phyloP scores from a whole-genome alignment of 805 yeast species.

The Candida ulmi region DNA sequence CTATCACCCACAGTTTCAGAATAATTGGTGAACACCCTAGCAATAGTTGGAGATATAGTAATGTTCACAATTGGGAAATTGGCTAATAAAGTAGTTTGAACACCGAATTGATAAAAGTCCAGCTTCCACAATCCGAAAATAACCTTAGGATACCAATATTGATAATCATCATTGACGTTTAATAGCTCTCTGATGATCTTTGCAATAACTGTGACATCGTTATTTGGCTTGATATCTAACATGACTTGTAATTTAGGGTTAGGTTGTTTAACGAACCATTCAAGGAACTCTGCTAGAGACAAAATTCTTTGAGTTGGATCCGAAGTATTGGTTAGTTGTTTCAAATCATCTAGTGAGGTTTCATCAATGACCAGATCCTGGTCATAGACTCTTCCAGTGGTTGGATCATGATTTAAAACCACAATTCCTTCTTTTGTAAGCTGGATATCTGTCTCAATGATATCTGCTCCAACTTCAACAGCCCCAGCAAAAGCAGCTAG shows the following conservation, averaged over 20 bases:
- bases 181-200: constrained; percentile 32
- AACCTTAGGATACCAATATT: constrained; percentile 39
- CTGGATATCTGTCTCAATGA: constrained; percentile 37
- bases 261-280: constrained; percentile 27
- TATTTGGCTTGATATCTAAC: constrained; percentile 47
- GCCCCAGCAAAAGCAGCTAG: constrained; percentile 41
- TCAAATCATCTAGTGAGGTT: constrained; percentile 30
- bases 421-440: constrained; percentile 47
- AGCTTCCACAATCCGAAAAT: constrained; percentile 51
- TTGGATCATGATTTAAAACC: constrained; percentile 49
- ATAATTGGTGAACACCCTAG: constrained; percentile 29
- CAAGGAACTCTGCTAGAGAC: constrained; percentile 34
- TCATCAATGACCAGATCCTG: constrained; percentile 31
- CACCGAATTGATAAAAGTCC: constrained; percentile 39
- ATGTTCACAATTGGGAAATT: constrained; percentile 31
- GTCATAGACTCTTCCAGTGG: constrained; percentile 44
- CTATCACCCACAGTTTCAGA: constrained; percentile 30
- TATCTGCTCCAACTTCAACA: constrained; percentile 19
- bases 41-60: constrained; percentile 27
- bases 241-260: constrained; percentile 27
- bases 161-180: constrained; percentile 31
- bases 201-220: constrained; percentile 36
- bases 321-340: constrained; percentile 27
- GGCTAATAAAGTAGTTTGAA: constrained; percentile 30
- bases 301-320: constrained; percentile 33